Conservation (phyloP, 352 stramenopile species). For the Phytophthora megakarya region DNA sequence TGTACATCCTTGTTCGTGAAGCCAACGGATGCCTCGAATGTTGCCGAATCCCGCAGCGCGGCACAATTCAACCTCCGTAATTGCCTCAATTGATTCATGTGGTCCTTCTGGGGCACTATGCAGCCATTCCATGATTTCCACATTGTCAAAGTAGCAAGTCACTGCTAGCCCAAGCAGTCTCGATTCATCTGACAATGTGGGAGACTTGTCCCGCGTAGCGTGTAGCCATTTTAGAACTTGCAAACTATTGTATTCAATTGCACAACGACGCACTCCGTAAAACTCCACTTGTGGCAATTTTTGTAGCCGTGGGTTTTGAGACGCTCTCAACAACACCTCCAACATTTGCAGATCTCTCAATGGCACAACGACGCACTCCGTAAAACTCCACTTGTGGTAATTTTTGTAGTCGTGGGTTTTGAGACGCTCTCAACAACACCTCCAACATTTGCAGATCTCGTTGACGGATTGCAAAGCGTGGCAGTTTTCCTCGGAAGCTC, state of each 20-base stretch:
- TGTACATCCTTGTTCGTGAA: conserved; percentile 20
- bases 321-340: conserved; percentile 15
- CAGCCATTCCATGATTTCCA: conserved; percentile 33
- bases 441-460: conserved; percentile 30
- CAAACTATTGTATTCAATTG: conserved; percentile 37
- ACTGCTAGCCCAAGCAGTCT: conserved; percentile 23
- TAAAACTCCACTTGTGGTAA: conserved; percentile 32
- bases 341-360: conserved; percentile 30
- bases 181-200: conserved; percentile 13
- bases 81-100: conserved; percentile 7
- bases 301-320: conserved; percentile 9
- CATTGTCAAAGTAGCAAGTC: conserved; percentile 42
- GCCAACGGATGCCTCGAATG: conserved; percentile 28
- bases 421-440: conserved; percentile 14
- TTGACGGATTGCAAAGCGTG: conserved; percentile 33
- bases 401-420: conserved; percentile 4
- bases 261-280: conserved; percentile 29
- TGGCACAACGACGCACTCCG: conserved; percentile 31
- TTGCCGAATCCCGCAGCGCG: conserved; percentile 33
- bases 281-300: conserved; percentile 31
- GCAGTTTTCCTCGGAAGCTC: conserved; percentile 29
- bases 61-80: conserved; percentile 32
- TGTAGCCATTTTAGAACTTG: conserved; percentile 37
- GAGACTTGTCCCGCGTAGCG: conserved; percentile 23
- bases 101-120: conserved; percentile 18